These are phyloP conservation scores for Dendrobium huoshanense DNA, from an alignment of 106 monocot species.

Conservation along the genomic window DNA sequence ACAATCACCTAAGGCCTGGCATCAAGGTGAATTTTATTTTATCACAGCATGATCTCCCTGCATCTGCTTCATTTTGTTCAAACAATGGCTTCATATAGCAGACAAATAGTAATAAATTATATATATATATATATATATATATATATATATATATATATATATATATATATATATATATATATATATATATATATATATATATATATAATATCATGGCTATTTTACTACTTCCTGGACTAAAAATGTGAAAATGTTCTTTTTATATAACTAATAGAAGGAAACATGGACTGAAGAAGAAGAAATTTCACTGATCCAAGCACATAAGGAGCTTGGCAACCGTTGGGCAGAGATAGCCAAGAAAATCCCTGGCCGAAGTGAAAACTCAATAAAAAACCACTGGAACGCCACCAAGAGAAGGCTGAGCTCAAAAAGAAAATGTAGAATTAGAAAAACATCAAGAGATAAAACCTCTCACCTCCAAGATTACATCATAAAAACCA, in stretches of 20 bases:
- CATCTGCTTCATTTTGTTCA: too few species aligned
- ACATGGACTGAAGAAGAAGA: slow-evolving; percentile 72
- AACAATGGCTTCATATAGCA: too few species aligned
- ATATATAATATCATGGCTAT: too few species aligned
- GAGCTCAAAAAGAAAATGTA: slow-evolving; percentile 37
- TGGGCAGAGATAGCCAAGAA: slow-evolving; percentile 64
- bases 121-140: too few species aligned
- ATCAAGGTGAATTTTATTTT: slow-evolving; percentile 46
- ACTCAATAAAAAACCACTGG: slow-evolving; percentile 85
- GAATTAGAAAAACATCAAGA: slow-evolving; percentile 23
- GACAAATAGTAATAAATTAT: too few species aligned
- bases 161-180: too few species aligned
- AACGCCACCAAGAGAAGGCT: slow-evolving; percentile 60
- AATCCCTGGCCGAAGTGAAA: slow-evolving; percentile 57
- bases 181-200: too few species aligned
- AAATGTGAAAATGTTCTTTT: too few species aligned
- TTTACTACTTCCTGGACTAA: too few species aligned
- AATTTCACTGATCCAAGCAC: slow-evolving; percentile 40
- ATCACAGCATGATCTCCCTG: too few species aligned
- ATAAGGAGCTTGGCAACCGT: slow-evolving; percentile 46
- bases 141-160: too few species aligned
- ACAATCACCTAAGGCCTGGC: slow-evolving; percentile 71
- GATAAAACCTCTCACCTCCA: slow-evolving; percentile 8
- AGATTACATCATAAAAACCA: background rate
- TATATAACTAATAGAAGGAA: slow-evolving; percentile 34